These are phyloP conservation scores for Rhododendron molle DNA, from an alignment of 148 eudicot species.

Conservation along the genomic window DNA sequence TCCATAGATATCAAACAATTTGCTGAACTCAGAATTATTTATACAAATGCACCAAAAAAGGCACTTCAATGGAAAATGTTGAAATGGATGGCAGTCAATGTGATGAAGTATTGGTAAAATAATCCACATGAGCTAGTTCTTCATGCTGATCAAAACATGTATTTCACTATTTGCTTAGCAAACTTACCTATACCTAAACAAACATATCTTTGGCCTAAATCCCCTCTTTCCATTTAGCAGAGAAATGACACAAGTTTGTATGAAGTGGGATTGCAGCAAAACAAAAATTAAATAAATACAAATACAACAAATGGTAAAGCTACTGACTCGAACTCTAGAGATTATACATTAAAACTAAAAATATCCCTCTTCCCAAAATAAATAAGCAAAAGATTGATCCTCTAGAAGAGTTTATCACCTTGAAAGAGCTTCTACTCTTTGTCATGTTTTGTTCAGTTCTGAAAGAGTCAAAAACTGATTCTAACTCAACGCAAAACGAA, in stretches of 20 bases:
- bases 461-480: not conserved
- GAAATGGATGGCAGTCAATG: not conserved
- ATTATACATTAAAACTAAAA: not conserved
- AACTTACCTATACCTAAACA: not conserved
- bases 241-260: not conserved
- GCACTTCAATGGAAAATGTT: not conserved
- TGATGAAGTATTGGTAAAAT: not conserved
- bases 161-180: not conserved
- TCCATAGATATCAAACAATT: not conserved
- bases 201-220: not conserved
- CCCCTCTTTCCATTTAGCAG: not conserved
- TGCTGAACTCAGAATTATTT: not conserved
- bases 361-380: not conserved
- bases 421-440: constrained; percentile 1
- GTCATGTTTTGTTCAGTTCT: not conserved
- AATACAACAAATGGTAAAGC: not conserved
- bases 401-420: not conserved
- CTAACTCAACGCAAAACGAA: not conserved
- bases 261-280: not conserved
- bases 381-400: not conserved
- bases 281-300: not conserved
- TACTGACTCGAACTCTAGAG: not conserved
- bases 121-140: not conserved
- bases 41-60: not conserved
- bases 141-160: not conserved